phyloP scores from a whole-genome alignment of 1,139 yeast species.

The Yamadazyma membranifaciens region DNA sequence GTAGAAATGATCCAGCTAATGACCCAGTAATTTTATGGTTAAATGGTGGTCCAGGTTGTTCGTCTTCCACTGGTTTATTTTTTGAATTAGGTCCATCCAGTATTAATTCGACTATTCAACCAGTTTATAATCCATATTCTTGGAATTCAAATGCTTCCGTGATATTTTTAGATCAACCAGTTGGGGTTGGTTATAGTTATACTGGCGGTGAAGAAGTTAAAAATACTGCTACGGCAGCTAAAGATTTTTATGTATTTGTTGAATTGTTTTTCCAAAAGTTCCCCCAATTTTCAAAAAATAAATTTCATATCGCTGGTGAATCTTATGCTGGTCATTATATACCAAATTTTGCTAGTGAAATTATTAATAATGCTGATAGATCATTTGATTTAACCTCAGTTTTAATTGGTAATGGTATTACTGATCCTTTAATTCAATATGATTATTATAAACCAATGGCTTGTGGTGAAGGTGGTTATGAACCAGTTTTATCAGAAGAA shows the following conservation, averaged over 20 bases:
- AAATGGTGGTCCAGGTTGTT: slow-evolving; percentile 92
- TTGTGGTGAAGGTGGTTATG: slow-evolving; percentile 79
- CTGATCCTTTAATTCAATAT: slow-evolving; percentile 71
- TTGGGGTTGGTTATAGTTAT: slow-evolving; percentile 82
- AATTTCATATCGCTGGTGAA: slow-evolving; percentile 85
- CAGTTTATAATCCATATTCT: slow-evolving; percentile 72
- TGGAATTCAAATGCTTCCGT: slow-evolving; percentile 92
- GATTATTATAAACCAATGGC: slow-evolving; percentile 78
- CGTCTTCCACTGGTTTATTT: slow-evolving; percentile 85
- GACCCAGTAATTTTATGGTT: slow-evolving; percentile 89
- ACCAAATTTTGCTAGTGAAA: slow-evolving; percentile 76
- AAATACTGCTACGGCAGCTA: slow-evolving; percentile 69
- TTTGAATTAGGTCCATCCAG: slow-evolving; percentile 89
- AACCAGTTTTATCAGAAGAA: slow-evolving; percentile 59
- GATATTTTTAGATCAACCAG: slow-evolving; percentile 93
- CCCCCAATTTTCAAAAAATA: slow-evolving; percentile 55
- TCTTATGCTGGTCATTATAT: slow-evolving; percentile 88
- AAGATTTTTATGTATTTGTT: slow-evolving; percentile 76
- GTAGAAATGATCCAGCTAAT: slow-evolving; percentile 81
- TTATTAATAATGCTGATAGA: slow-evolving; percentile 62
- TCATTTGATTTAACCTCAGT: slow-evolving; percentile 68
- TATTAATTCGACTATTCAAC: slow-evolving; percentile 63
- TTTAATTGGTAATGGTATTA: slow-evolving; percentile 80
- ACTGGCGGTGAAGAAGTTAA: slow-evolving; percentile 54
- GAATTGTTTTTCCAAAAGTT: slow-evolving; percentile 75